These are phyloP conservation scores for Leccinum angustisporum DNA, from an alignment of 1,284 basidiomycete species.

Conservation along the genomic window DNA sequence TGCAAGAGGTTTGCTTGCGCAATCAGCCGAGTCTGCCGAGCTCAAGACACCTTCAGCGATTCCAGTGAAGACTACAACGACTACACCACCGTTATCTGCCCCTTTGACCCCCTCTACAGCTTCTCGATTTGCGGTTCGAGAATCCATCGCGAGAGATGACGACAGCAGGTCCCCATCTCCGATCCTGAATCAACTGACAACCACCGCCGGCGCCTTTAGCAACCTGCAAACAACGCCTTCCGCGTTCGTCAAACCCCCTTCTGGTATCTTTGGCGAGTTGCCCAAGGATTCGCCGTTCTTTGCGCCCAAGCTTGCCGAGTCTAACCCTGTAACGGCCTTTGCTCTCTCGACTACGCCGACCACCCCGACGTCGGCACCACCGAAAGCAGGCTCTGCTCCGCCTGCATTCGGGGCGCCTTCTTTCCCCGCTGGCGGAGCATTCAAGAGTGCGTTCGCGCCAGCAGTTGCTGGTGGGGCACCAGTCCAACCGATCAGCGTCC, in stretches of 20 bases:
- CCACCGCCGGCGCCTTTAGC: slow-evolving; percentile 37
- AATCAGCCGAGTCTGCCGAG: slow-evolving; percentile 2
- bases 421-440: slow-evolving; percentile 9
- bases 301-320: slow-evolving; percentile 38
- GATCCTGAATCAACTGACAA: slow-evolving; percentile 6
- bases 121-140: slow-evolving; percentile 16
- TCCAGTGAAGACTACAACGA: slow-evolving; percentile 1
- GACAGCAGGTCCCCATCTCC: slow-evolving; percentile 35
- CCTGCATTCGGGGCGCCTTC: slow-evolving; percentile 34
- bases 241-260: slow-evolving; percentile 39
- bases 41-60: slow-evolving; percentile 7
- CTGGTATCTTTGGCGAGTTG: slow-evolving; percentile 39
- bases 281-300: slow-evolving; percentile 54
- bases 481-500: slow-evolving; percentile 1
- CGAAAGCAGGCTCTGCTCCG: slow-evolving; percentile 33
- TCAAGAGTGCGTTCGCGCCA: slow-evolving; percentile 18
- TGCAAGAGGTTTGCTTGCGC: background rate
- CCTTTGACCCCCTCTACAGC: background rate
- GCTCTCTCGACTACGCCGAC: slow-evolving; percentile 24
- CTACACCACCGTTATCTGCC: background rate
- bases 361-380: slow-evolving; percentile 36
- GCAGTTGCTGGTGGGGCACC: slow-evolving; percentile 1
- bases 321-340: slow-evolving; percentile 39
- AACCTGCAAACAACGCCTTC: slow-evolving; percentile 36
- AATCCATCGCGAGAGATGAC: slow-evolving; percentile 11